Evolutionary conservation across 2,329 filamentous ascomycete species (phyloP), one percentile per base, ranked within the genome.

Genomic region (Exserohilum turcica): DNA sequence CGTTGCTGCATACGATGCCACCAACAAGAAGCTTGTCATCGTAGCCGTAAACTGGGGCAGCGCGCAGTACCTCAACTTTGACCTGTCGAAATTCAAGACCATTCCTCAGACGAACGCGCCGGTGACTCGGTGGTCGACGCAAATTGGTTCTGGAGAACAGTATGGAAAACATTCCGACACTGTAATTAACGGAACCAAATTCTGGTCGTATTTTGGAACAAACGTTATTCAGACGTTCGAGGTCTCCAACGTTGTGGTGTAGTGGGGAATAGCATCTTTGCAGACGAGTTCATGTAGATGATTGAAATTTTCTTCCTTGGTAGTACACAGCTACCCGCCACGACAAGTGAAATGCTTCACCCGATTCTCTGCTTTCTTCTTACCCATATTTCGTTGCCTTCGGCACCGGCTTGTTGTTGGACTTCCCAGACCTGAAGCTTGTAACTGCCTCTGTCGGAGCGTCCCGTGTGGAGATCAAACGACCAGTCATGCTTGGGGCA

Each of bases 401-500:
- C 33, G 44, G 32, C 24, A 10, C 39, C 43, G 16, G 33, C n/a
- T 59, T 19, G 60, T 8, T 86, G 46, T 54, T 89, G 78, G 0
- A 87, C 80, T 58, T 89, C 86, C 85, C 86, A 89, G 0, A 86
- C 72, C 18, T 80, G 80, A 8, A 90, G 74, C 54, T 76, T 81
- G 64, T 90, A 90, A 39, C 73, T 82, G 1, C 82, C 86, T 0
- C 86, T 80, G 66, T 90, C 87, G 1, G 79, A 80, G 61, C 77
- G 77, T 0, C 87, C 87, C 0, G 86, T 83, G 46, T 84, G 82
- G 2, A 90, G 63, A 65, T 90, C 87, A 70, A 90, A 90, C 0
- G 85, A 86, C 87, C 87, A 90, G 4, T 79, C 83, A 56, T 90
- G 87, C 57, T 88, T 88, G 0, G 86, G 85, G 67, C 87, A 90